Conservation (phyloP, 169 alveolate genomes). For the Cyclospora cayetanensis region DNA sequence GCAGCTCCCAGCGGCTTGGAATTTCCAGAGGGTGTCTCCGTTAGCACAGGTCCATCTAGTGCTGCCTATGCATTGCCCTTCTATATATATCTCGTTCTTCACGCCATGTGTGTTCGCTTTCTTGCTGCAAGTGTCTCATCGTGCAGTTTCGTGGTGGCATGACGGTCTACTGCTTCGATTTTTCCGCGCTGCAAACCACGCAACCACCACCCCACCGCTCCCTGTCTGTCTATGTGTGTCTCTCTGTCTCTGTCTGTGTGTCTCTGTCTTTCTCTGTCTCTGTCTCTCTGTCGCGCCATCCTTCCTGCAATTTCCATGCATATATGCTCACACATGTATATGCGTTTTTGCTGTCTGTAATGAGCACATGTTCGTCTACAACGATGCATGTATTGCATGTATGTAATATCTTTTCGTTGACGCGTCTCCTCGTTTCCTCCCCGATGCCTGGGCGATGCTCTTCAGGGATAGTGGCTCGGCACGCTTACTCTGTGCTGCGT, state of each 20-base stretch:
- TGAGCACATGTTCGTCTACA: neutral
- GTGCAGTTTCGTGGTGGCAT: neutral
- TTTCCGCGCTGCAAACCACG: too few relatives aligned
- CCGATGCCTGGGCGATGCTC: neutral
- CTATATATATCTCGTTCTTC: too few relatives aligned
- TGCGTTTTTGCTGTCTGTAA: neutral
- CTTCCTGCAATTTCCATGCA: neutral
- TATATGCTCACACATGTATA: neutral
- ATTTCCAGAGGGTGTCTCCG: slow-evolving; percentile 84
- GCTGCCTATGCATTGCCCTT: too few relatives aligned
- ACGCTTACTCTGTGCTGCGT: slow-evolving; percentile 88
- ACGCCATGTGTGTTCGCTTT: too few relatives aligned
- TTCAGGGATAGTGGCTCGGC: slow-evolving; percentile 85
- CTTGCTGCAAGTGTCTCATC: too few relatives aligned
- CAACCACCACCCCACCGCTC: too few relatives aligned
- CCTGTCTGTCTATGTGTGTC: too few relatives aligned
- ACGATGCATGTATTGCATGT: neutral
- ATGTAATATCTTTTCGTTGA: neutral
- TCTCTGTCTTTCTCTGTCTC: too few relatives aligned
- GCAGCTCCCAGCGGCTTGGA: slow-evolving; percentile 81
- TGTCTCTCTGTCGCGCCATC: neutral
- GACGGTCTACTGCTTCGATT: too few relatives aligned
- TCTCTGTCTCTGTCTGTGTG: too few relatives aligned
- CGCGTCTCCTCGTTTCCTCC: neutral
- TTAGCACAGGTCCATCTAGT: slow-evolving; percentile 56